Conservation (phyloP, 345 rosid species). For the Citrus inodora region DNA sequence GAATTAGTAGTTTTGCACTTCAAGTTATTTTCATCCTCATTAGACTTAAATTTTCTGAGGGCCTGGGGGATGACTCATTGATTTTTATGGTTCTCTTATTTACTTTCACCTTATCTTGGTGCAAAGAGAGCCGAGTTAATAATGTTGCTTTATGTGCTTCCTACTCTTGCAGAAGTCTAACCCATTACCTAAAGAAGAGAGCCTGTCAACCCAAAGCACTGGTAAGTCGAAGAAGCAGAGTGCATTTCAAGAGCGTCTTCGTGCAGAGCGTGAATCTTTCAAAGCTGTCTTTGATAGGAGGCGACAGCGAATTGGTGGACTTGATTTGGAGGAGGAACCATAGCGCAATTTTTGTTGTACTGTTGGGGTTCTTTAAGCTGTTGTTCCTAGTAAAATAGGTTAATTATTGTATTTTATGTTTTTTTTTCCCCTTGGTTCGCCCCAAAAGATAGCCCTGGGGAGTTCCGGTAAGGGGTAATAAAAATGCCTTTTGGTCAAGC, state of each 20-base stretch:
- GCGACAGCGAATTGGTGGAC: conserved; percentile 48
- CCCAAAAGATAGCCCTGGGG: neutral
- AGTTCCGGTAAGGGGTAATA: no score
- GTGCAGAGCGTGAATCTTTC: conserved; percentile 80
- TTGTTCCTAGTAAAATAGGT: neutral
- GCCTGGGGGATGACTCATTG: neutral
- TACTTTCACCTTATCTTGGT: neutral
- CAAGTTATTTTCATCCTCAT: neutral
- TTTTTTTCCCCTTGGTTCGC: neutral
- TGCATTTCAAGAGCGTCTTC: conserved; percentile 67
- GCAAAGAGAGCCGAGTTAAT: neutral
- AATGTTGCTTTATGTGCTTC: neutral
- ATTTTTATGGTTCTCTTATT: neutral
- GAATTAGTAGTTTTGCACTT: neutral
- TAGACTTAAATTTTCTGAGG: neutral
- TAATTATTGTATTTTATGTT: neutral
- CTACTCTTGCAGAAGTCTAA: conserved; percentile 58
- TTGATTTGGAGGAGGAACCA: conserved; percentile 48
- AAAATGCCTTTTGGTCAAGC: neutral
- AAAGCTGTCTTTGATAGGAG: conserved; percentile 80
- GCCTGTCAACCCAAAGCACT: conserved; percentile 21
- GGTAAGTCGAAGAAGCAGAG: conserved; percentile 51
- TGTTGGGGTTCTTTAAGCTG: neutral
- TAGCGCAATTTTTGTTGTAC: neutral
- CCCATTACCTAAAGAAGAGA: conserved; percentile 53